Base-by-base conservation (phyloP, 139 green algal genomes). In the Chlorella vulgaris region DNA sequence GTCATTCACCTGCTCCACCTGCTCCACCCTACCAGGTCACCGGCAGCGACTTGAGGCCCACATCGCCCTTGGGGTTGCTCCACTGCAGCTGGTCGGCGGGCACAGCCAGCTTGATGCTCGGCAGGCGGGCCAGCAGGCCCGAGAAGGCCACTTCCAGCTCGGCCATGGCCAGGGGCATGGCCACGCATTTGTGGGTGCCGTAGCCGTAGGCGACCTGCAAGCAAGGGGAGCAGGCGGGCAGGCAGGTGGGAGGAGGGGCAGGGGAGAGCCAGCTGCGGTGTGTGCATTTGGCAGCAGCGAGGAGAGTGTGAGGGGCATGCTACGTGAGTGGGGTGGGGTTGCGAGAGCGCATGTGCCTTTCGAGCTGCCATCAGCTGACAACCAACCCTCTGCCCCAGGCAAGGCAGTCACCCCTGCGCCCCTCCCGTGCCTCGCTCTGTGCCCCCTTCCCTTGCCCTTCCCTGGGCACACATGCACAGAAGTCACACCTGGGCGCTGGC, bases 31-130 rank as follows among this genome's bases (percentile, higher is more conserved):
- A 82, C 81, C 85, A 89, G 1, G 36, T 73, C 8, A 89, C 77
- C 6, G 85, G 85, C 76, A 89, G 81, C 19, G 8, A 3, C 31
- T 43, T 40, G 15, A 89, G 62, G 24, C 85, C 85, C 60, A 89
- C 82, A 31, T 89, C 85, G 21, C 33, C 51, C 43, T 47, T 62
- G 35, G 85, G 78, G 21, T 77, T 55, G 10, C 39, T 73, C 42
- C 47, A 87, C 74, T 81, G 10, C 36, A 89, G 55, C 82, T 89
- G 21, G 21, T 40, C 39, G 13, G 53, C n/a, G 4, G 74, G 71
- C 66, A 89, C 78, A 1, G 78, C 85, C 74, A 89, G 60, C 43
- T 69, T 31, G 24, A 87, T 78, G 38, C 35, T 33, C 2, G 77
- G 77, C 69, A 89, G 74, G 40, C 51, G 47, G 18, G 29, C n/a